Percentiles rank a stretch among this genome's conserved stretches.
Evolutionary conservation across 192 early-diverging fungal genomes (phyloP).

Genomic region (Coemansia sp.): DNA sequence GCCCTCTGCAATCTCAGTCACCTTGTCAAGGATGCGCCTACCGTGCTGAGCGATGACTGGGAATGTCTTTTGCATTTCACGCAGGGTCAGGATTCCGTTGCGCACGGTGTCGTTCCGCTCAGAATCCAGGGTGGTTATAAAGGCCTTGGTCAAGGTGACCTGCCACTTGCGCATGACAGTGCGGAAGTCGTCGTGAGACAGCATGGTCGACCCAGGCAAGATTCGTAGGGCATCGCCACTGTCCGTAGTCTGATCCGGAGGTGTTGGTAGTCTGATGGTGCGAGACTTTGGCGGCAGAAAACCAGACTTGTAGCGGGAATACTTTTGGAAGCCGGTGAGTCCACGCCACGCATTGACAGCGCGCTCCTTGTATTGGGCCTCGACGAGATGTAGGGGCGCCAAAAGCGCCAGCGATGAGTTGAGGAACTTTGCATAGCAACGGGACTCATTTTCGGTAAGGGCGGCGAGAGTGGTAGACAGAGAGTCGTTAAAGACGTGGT

Average conservation of each 20-base stretch:
- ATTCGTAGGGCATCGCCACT: conserved; percentile 39
- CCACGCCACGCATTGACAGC: conserved; percentile 49
- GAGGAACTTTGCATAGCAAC: conserved; percentile 48
- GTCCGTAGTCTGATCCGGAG: conserved; percentile 5
- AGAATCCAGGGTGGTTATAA: conserved; percentile 27
- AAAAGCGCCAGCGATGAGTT: conserved; percentile 36
- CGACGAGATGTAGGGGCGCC: conserved; percentile 32
- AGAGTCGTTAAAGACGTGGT: conserved; percentile 37
- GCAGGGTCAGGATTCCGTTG: conserved; percentile 47
- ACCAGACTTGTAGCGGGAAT: conserved; percentile 43
- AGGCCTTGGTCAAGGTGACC: conserved; percentile 40
- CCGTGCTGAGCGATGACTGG: conserved; percentile 43
- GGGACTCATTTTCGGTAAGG: conserved; percentile 49
- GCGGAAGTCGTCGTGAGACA: conserved; percentile 48
- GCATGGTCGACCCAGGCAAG: conserved; percentile 26
- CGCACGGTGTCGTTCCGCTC: conserved; percentile 48
- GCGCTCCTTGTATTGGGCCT: conserved; percentile 41
- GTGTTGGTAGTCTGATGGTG: conserved; percentile 29
- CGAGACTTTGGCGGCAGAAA: conserved; percentile 52
- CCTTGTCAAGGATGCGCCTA: conserved; percentile 37
- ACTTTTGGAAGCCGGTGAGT: conserved; percentile 40
- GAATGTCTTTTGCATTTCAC: conserved; percentile 49
- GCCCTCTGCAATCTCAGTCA: conserved; percentile 26
- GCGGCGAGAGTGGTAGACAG: conserved; percentile 40
- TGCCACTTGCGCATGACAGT: conserved; percentile 55